phyloP scores from a whole-genome alignment of 306 rosid species.

The Rosa rugosa region DNA sequence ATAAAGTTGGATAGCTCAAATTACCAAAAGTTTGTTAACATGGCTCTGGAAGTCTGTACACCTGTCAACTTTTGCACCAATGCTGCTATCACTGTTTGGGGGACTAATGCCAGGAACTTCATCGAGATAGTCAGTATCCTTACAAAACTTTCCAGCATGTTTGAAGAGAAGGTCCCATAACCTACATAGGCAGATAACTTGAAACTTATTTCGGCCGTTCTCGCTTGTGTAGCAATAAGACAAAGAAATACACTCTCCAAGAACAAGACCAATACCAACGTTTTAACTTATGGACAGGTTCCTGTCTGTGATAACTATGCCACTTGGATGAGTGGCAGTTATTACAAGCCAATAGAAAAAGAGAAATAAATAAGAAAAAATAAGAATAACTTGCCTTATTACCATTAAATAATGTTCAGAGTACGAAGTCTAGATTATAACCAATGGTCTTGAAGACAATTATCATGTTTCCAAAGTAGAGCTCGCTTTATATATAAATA shows the following conservation, averaged over 20 bases:
- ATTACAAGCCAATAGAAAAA: neutral
- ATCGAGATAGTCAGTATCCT: neutral
- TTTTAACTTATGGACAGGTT: neutral
- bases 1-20: neutral
- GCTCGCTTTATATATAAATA: neutral
- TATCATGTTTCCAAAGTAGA: neutral
- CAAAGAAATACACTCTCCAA: neutral
- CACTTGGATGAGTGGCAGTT: neutral
- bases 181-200: conserved; percentile 14
- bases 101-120: conserved; percentile 4
- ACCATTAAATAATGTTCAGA: neutral
- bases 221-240: neutral
- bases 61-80: neutral
- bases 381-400: neutral
- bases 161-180: conserved; percentile 19
- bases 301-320: neutral
- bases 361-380: too few species aligned
- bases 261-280: neutral
- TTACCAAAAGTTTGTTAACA: conserved; percentile 9
- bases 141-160: neutral
- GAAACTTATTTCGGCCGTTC: neutral
- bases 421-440: neutral
- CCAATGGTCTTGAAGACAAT: neutral
- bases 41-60: neutral
- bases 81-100: neutral